These are phyloP conservation scores for Ogataea pilisensis DNA, from an alignment of 805 yeast genomes.

Conservation along the genomic window DNA sequence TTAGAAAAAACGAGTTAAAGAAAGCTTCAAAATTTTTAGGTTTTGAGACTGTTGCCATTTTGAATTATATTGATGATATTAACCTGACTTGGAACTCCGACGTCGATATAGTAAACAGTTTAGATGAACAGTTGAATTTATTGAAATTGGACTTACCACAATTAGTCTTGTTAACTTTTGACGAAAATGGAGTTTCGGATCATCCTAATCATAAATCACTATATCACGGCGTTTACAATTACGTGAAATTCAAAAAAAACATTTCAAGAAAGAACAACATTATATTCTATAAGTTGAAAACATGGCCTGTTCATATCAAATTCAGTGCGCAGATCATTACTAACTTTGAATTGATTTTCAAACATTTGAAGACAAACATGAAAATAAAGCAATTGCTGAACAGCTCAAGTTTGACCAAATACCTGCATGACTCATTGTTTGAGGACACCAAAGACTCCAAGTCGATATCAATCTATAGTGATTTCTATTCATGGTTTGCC, in stretches of 20 bases:
- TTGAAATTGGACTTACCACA: constrained; percentile 17
- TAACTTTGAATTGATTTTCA: constrained; percentile 32
- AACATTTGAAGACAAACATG: not conserved
- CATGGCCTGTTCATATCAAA: constrained; percentile 37
- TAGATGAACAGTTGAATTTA: constrained; percentile 25
- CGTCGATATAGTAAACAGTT: constrained; percentile 33
- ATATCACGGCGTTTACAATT: constrained; percentile 44
- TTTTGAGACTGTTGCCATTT: constrained; percentile 37
- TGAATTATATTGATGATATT: constrained; percentile 69
- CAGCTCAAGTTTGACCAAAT: not conserved
- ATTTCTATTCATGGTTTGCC: constrained; percentile 37
- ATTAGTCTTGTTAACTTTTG: constrained; percentile 68
- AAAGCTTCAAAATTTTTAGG: constrained; percentile 55
- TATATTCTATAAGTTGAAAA: constrained; percentile 25
- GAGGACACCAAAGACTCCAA: constrained; percentile 7
- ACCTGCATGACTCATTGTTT: not conserved
- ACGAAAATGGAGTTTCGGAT: constrained; percentile 71
- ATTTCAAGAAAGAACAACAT: constrained; percentile 2
- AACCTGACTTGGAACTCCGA: constrained; percentile 54
- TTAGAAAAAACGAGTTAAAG: constrained; percentile 57
- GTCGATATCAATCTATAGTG: constrained; percentile 37
- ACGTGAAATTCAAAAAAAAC: constrained; percentile 14
- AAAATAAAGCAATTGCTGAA: not conserved
- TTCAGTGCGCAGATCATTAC: constrained; percentile 46
- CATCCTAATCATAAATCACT: constrained; percentile 85